Evolutionary conservation across 1,284 basidiomycete species (phyloP).

Genomic region (Blastosporella zonata): DNA sequence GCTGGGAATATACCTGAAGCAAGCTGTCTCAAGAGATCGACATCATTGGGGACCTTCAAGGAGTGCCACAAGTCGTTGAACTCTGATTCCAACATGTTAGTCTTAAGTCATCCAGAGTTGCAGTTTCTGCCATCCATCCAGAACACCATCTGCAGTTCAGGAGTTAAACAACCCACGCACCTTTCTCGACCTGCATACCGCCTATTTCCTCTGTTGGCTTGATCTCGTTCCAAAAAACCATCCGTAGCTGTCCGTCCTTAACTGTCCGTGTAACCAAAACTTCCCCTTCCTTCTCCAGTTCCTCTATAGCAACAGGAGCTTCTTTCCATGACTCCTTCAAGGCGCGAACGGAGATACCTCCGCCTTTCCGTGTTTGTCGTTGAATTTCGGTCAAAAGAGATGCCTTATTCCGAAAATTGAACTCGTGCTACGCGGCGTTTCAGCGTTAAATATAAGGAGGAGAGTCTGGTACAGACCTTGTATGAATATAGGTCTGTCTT

Average conservation of each 20-base stretch:
- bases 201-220: slow-evolving; percentile 70
- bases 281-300: slow-evolving; percentile 83
- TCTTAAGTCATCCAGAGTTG: not conserved
- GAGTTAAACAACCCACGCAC: slow-evolving; percentile 37
- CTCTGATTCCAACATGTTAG: slow-evolving; percentile 47
- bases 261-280: slow-evolving; percentile 82
- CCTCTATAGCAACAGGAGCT: slow-evolving; percentile 77
- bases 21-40: slow-evolving; percentile 75
- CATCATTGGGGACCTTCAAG: slow-evolving; percentile 80
- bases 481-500: slow-evolving; percentile 86
- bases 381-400: slow-evolving; percentile 81
- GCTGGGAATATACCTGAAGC: slow-evolving; percentile 50
- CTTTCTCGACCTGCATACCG: slow-evolving; percentile 74
- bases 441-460: not conserved
- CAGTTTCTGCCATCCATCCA: slow-evolving; percentile 1
- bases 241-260: slow-evolving; percentile 80
- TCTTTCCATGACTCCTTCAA: slow-evolving; percentile 91
- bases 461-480: slow-evolving; percentile 44
- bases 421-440: slow-evolving; percentile 68
- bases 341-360: slow-evolving; percentile 80
- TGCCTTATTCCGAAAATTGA: slow-evolving; percentile 78
- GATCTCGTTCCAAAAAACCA: slow-evolving; percentile 92
- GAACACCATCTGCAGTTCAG: slow-evolving; percentile 9
- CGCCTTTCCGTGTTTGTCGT: slow-evolving; percentile 71
- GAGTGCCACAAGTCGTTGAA: slow-evolving; percentile 86